A percentile compares a stretch with the other conserved stretches of the same genome.
These are phyloP conservation scores for Peronospora farinosa DNA, from an alignment of 352 stramenopile genomes.

Conservation along the genomic window DNA sequence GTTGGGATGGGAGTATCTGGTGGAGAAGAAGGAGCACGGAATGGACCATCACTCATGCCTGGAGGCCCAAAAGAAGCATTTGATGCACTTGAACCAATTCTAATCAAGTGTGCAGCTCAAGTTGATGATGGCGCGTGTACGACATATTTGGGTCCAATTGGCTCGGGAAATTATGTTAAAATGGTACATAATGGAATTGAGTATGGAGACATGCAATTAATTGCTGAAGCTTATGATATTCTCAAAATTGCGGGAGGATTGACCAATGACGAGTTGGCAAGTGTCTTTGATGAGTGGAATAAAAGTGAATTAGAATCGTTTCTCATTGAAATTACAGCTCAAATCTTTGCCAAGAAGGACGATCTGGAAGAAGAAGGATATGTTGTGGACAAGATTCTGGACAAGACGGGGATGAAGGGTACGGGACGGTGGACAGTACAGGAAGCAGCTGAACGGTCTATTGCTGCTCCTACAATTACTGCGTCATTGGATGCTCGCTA, in stretches of 20 bases:
- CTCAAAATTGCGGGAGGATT: slow-evolving; percentile 90
- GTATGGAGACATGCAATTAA: slow-evolving; percentile 99
- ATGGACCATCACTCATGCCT: slow-evolving; percentile 98
- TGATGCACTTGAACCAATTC: slow-evolving; percentile 94
- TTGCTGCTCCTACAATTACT: slow-evolving; percentile 96
- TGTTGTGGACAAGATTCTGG: slow-evolving; percentile 94
- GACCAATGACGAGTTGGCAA: slow-evolving; percentile 87
- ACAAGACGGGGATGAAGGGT: slow-evolving; percentile 99
- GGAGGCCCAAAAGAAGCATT: slow-evolving; percentile 94
- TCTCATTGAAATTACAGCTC: slow-evolving; percentile 98
- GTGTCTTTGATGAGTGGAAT: slow-evolving; percentile 97
- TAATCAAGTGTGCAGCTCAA: slow-evolving; percentile 95
- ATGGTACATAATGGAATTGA: slow-evolving; percentile 99
- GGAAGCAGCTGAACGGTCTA: slow-evolving; percentile 92
- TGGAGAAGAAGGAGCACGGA: slow-evolving; percentile 96
- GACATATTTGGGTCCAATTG: slow-evolving; percentile 94
- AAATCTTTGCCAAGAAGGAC: slow-evolving; percentile 97
- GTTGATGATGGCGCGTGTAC: slow-evolving; percentile 93
- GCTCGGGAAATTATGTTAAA: slow-evolving; percentile 99
- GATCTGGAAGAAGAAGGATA: slow-evolving; percentile 85
- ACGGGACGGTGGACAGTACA: slow-evolving; percentile 96
- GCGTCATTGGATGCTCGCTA: slow-evolving; percentile 95
- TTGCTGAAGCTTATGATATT: slow-evolving; percentile 97
- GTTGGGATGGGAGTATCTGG: slow-evolving; percentile 98
- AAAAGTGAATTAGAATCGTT: slow-evolving; percentile 94